Conservation (phyloP, 23 red algal species). For the Gracilaria caudata region DNA sequence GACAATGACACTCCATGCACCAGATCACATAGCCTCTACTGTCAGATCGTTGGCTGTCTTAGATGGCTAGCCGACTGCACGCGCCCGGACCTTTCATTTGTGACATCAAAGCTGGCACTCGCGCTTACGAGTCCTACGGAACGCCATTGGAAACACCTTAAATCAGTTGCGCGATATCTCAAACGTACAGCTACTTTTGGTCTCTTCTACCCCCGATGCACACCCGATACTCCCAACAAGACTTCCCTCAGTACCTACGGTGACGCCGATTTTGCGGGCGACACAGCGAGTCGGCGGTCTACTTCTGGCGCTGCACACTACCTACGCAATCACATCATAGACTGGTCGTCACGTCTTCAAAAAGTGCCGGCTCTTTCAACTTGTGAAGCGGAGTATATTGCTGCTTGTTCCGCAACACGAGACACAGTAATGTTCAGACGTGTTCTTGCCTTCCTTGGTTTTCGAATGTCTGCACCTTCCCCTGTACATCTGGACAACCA, state of each 20-base stretch:
- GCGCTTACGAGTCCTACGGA: too few species aligned
- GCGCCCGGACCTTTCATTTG: neutral
- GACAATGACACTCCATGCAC: neutral
- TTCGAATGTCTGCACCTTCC: neutral
- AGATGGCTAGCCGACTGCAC: neutral
- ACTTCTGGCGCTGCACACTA: conserved; percentile 5
- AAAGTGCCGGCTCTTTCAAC: conserved; percentile 23
- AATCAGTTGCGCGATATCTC: too few species aligned
- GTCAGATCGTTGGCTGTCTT: neutral
- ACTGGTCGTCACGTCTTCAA: conserved; percentile 6
- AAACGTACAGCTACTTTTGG: too few species aligned
- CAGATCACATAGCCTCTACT: neutral
- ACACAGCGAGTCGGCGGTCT: neutral
- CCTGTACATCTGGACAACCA: neutral
- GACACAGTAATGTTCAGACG: conserved; percentile 5
- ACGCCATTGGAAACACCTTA: too few species aligned
- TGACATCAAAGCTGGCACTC: neutral
- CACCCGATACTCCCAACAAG: too few species aligned
- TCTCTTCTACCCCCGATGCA: too few species aligned
- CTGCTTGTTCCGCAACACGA: neutral
- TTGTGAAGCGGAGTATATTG: conserved; percentile 20
- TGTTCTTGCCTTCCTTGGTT: conserved; percentile 1
- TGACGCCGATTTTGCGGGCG: conserved; percentile 21
- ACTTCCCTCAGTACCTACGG: neutral
- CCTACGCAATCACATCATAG: neutral